These are phyloP conservation scores for Colletotrichum gigasporum DNA, from an alignment of 2,329 filamentous ascomycete species.

Conservation along the genomic window DNA sequence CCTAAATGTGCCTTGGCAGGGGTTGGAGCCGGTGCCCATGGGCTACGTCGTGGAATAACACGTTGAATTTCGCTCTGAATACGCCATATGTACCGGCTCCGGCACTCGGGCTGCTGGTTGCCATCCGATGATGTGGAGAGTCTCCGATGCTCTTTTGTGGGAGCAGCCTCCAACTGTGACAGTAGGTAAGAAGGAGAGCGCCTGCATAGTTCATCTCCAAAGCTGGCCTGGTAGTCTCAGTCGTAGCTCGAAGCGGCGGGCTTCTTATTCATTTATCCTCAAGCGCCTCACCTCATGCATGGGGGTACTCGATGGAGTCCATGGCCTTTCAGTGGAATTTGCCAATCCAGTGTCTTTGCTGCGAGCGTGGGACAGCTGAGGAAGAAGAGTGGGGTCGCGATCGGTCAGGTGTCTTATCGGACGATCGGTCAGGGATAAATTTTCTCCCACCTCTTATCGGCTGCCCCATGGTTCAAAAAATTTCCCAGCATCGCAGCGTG, in stretches of 20 bases:
- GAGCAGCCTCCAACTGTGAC: too few species aligned
- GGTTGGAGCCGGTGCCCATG: neutral
- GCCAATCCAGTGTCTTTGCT: neutral
- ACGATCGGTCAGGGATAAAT: conserved; percentile 28
- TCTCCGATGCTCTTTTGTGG: neutral
- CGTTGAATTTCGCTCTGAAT: too few species aligned
- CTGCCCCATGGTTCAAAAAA: conserved; percentile 30
- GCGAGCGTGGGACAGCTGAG: neutral
- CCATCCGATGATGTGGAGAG: conserved; percentile 10
- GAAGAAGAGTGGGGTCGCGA: neutral
- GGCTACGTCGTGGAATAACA: too few species aligned
- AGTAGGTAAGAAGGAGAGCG: too few species aligned
- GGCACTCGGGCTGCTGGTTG: conserved; percentile 9
- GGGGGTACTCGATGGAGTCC: neutral
- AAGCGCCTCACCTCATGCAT: too few species aligned
- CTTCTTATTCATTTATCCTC: neutral
- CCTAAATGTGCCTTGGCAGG: neutral
- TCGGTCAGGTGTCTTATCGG: conserved; percentile 20
- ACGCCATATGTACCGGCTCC: conserved; percentile 1
- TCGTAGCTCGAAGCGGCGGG: neutral
- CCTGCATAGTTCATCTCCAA: too few species aligned
- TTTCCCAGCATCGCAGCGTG: conserved; percentile 16
- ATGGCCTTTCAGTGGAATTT: too few species aligned
- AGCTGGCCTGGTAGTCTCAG: neutral
- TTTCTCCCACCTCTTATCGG: conserved; percentile 31